Conservation (phyloP, 495 filamentous ascomycete genomes). For the Jackrogersella minutella region DNA sequence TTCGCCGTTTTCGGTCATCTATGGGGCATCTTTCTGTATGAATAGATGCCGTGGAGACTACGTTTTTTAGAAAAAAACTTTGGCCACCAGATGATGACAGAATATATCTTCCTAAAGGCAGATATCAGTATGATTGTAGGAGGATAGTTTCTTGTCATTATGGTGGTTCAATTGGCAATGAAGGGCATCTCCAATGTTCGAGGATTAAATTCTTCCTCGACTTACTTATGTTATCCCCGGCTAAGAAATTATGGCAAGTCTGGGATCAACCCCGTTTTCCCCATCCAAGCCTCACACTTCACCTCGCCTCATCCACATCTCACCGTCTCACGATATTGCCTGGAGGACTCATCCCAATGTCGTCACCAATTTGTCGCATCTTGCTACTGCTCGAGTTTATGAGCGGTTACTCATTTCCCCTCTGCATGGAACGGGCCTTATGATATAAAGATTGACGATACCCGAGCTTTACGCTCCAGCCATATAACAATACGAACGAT, state of each 20-base stretch:
- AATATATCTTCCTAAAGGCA: slow-evolving; percentile 21
- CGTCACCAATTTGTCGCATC: slow-evolving; percentile 23
- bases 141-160: slow-evolving; percentile 25
- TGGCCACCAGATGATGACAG: slow-evolving; percentile 22
- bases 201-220: slow-evolving; percentile 18
- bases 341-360: slow-evolving; percentile 18
- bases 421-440: slow-evolving; percentile 17
- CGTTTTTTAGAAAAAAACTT: slow-evolving; percentile 1
- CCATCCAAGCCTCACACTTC: slow-evolving; percentile 20
- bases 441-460: slow-evolving; percentile 41
- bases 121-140: slow-evolving; percentile 18
- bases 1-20: slow-evolving; percentile 1
- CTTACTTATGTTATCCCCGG: slow-evolving; percentile 12
- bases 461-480: slow-evolving; percentile 28
- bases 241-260: slow-evolving; percentile 12
- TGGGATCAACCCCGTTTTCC: slow-evolving; percentile 11
- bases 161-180: slow-evolving; percentile 17
- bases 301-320: slow-evolving; percentile 19
- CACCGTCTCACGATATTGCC: slow-evolving; percentile 24
- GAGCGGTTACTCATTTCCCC: slow-evolving; percentile 20
- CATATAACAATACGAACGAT: slow-evolving; percentile 33
- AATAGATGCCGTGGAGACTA: slow-evolving; percentile 20
- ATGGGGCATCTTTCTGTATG: slow-evolving; percentile 15
- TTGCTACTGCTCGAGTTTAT: slow-evolving; percentile 9
- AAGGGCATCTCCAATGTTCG: slow-evolving; percentile 8